Base-by-base conservation (phyloP, 164 flowering plant genomes). In the Piper longum region DNA sequence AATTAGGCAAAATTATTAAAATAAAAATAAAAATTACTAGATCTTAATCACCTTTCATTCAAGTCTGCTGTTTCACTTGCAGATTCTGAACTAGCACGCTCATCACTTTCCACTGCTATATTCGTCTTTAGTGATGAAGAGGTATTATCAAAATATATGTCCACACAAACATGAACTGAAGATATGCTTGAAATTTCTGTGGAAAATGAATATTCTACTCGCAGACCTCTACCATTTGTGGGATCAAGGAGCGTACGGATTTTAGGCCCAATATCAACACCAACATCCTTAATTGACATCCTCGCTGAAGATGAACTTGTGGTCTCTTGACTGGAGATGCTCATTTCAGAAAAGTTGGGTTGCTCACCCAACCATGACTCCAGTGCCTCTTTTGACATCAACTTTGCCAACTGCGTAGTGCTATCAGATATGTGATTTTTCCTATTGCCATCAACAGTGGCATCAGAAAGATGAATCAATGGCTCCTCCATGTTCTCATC, bases 301-400 rank as follows among this genome's bases (percentile, higher is more conserved):
- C 88, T 80, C 64, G 91, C 96, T 16, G 81, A 75, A 73, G 91
- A 80, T 65, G 66, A 70, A 16, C 43, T 73, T 4, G 62, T 66
- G 56, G 66, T 66, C 78, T 66, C 66, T 68, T 54, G 68, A 64
- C 68, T 72, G 45, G 84, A 76, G 64, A 75, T 62, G 62, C 72
- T 72, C 17, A 56, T 56, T 45, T 64, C 79, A 54, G 86, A 72
- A 17, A 65, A 64, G 69, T 64, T 65, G 69, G 85, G 81, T 74
- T 82, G 86, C 63, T 88, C 96, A 69, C 76, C 81, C 76, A 93
- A 71, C 97, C 98, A 93, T 54, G 96, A 83, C 60, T 92, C 96
- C 18, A 92, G 75, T 63, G 85, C 78, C 65, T 70, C 74, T 59
- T 76, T 81, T 26, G 95, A 84, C 75, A 89, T 79, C 69, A 89